Evolutionary conservation across 257 asterid species (phyloP).

Genomic region (Solanum pinnatisectum): DNA sequence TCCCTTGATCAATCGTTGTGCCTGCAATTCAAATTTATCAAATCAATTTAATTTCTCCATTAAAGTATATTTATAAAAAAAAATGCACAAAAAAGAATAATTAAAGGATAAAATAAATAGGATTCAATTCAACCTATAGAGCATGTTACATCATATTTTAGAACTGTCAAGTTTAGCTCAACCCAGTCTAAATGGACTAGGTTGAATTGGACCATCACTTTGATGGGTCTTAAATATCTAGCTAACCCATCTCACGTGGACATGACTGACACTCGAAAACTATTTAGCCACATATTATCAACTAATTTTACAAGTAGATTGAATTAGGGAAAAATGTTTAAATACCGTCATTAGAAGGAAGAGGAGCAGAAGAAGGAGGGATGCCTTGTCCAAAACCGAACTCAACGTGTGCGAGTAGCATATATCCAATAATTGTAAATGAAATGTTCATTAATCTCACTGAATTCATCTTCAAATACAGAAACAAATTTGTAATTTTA

Average conservation of each 20-base stretch:
- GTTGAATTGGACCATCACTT: neutral
- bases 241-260: neutral
- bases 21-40: slow-evolving; percentile 23
- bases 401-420: neutral
- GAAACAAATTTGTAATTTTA: neutral
- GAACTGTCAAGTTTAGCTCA: neutral
- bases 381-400: slow-evolving; percentile 1
- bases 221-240: neutral
- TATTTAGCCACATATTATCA: neutral
- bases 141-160: neutral
- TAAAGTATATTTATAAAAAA: neutral
- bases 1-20: slow-evolving; percentile 55
- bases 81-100: neutral
- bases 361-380: slow-evolving; percentile 6
- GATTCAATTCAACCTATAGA: neutral
- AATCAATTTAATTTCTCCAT: neutral
- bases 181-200: neutral
- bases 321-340: neutral
- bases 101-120: neutral
- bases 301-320: neutral
- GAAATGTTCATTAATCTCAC: neutral
- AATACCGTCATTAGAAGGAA: neutral
- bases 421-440: neutral
- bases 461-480: neutral
- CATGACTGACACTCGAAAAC: too few relatives aligned